These are phyloP conservation scores for Truncatella angustata DNA, from an alignment of 2,329 filamentous ascomycete genomes.

Conservation along the genomic window DNA sequence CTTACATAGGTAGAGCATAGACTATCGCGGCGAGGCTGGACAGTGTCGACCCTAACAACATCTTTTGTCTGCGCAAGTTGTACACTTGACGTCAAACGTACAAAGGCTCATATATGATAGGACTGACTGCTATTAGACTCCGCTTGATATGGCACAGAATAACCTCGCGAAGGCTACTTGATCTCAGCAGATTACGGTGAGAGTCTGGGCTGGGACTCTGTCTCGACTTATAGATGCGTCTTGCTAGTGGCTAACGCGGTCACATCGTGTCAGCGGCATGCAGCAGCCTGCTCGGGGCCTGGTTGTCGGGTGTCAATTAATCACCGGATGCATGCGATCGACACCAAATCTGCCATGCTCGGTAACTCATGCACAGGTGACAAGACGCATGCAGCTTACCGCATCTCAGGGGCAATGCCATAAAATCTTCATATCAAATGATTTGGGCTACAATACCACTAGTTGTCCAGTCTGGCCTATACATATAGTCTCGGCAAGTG, in stretches of 20 bases:
- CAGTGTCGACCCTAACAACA: too few relatives aligned
- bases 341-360: background rate
- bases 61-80: too few relatives aligned
- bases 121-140: too few relatives aligned
- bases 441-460: background rate
- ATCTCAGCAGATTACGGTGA: too few relatives aligned
- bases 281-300: background rate
- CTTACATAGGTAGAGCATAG: background rate
- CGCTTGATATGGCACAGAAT: too few relatives aligned
- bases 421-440: background rate
- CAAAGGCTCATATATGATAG: too few relatives aligned
- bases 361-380: background rate
- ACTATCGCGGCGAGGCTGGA: too few relatives aligned
- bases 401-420: background rate
- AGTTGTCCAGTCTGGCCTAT: background rate
- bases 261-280: background rate
- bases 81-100: too few relatives aligned
- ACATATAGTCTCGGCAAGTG: constrained; percentile 1
- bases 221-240: background rate
- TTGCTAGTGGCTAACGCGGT: background rate
- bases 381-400: background rate
- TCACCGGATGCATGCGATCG: background rate
- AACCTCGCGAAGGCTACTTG: too few relatives aligned
- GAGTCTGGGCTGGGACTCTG: too few relatives aligned
- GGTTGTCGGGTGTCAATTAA: background rate